Evolutionary conservation across 2,329 filamentous ascomycete genomes (phyloP).

Genomic region (Colletotrichum sublineola): DNA sequence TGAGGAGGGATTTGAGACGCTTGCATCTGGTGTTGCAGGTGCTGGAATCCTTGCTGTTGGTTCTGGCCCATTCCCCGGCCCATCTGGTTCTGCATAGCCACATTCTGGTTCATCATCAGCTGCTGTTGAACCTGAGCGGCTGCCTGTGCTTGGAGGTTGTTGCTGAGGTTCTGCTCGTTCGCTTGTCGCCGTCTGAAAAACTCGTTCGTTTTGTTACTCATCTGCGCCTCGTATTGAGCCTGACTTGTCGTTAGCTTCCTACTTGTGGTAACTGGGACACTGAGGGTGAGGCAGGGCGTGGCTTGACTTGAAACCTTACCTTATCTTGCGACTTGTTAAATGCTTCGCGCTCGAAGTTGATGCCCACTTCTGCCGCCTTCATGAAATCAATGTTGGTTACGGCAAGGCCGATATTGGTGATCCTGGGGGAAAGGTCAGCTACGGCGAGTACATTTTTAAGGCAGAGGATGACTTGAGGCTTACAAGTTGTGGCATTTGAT

Average conservation of each 20-base stretch:
- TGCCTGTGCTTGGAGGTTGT: slow-evolving; percentile 61
- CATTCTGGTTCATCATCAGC: slow-evolving; percentile 65
- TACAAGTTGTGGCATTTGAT: slow-evolving; percentile 60
- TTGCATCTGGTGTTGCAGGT: slow-evolving; percentile 72
- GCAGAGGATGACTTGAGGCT: slow-evolving; percentile 39
- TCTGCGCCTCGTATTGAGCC: slow-evolving; percentile 64
- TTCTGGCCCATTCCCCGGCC: slow-evolving; percentile 64
- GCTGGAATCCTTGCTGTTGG: slow-evolving; percentile 67
- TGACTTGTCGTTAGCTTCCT: slow-evolving; percentile 45
- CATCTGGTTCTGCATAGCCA: slow-evolving; percentile 63
- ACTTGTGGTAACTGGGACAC: slow-evolving; percentile 31
- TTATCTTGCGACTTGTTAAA: slow-evolving; percentile 62
- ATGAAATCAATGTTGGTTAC: slow-evolving; percentile 56
- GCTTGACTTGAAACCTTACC: slow-evolving; percentile 52
- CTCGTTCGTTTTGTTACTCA: slow-evolving; percentile 61
- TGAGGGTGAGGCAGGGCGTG: slow-evolving; percentile 7
- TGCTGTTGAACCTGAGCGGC: slow-evolving; percentile 57
- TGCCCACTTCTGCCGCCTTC: slow-evolving; percentile 57
- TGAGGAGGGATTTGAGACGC: slow-evolving; percentile 65
- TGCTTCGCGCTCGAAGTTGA: slow-evolving; percentile 62
- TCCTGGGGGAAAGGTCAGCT: slow-evolving; percentile 52
- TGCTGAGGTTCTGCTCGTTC: slow-evolving; percentile 64
- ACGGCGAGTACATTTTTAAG: neutral
- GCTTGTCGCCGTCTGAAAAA: slow-evolving; percentile 64
- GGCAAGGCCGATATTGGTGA: slow-evolving; percentile 65